Evolutionary conservation across 2,329 filamentous ascomycete species (phyloP).

Genomic region (Zasmidium angulare): DNA sequence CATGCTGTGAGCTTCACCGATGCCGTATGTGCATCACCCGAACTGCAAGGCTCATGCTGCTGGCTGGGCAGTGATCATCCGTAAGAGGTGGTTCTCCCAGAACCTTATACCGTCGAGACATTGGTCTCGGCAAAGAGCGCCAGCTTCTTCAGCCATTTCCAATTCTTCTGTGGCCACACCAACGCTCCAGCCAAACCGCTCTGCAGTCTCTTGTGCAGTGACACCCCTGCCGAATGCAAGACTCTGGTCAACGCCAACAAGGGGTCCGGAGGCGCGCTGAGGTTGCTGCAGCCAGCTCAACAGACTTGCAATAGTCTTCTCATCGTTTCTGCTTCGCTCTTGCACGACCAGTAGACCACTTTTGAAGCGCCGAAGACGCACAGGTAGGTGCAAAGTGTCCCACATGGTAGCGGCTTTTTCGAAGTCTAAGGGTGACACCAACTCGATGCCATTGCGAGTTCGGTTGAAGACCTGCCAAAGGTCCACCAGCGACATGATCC

Average conservation of each 20-base stretch:
- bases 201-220: slow-evolving; percentile 84
- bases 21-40: neutral
- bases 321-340: slow-evolving; percentile 81
- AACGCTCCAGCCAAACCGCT: slow-evolving; percentile 93
- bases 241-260: slow-evolving; percentile 73
- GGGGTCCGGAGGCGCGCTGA: slow-evolving; percentile 17
- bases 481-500: slow-evolving; percentile 86
- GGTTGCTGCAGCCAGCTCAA: slow-evolving; percentile 71
- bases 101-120: slow-evolving; percentile 87
- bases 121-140: slow-evolving; percentile 84
- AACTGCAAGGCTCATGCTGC: neutral
- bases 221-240: slow-evolving; percentile 76
- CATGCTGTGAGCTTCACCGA: neutral
- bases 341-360: slow-evolving; percentile 95
- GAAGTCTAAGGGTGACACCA: slow-evolving; percentile 89
- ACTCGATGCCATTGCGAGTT: slow-evolving; percentile 86
- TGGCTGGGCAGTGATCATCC: neutral
- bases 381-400: slow-evolving; percentile 82
- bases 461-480: slow-evolving; percentile 95
- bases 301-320: slow-evolving; percentile 78
- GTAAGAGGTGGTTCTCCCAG: slow-evolving; percentile 70
- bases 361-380: slow-evolving; percentile 84
- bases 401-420: slow-evolving; percentile 85
- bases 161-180: slow-evolving; percentile 94
- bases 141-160: slow-evolving; percentile 93